Evolutionary conservation across 306 rosid species (phyloP), one percentile per base, ranked within the genome.

Genomic region (Trichosanthes truncata): DNA sequence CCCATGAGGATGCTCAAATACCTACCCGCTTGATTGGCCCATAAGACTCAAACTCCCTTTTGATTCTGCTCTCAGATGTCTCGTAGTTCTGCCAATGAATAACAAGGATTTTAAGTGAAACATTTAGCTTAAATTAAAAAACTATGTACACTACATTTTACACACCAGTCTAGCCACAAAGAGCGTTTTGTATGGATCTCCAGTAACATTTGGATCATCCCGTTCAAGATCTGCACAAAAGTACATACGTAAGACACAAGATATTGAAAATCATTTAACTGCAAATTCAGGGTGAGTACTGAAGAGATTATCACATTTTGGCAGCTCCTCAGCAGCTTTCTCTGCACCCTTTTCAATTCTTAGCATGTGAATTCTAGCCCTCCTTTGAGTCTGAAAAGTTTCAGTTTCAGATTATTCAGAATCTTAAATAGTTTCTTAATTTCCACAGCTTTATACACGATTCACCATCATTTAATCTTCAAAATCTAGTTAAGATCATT

Each of bases 1-100:
- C 84, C 93, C 83, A 78, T 78, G 84, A 85, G 89, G 89, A 85
- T 84, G 86, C 86, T 89, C 92, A 86, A 84, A 91, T 85, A 93
- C 99, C 98, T 96, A 96, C 99, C 99, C 97, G 89, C 88, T 96
- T 96, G 94, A 96, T 89, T 84, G 99, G 91, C 83, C 99, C 99
- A 88, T 96, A 93, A 61, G 93, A 88, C 80, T 96, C 99, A 90
- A 96, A 91, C 90, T 96, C 99, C 93, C 98, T 93, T 90, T 90
- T 93, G 83, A 96, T 85, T 90, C 93, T 88, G 99, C 99, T 93
- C 86, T 96, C 99, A 81, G 91, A 86, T 79, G 94, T 88, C 87
- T 96, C 99, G 51, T 93, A 96, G 84, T 91, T 96, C 99, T 96
- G 98, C 87, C 56, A 73, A 71, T n/a, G 62, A n/a, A 65, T 72